phyloP scores from a whole-genome alignment of 2,329 filamentous ascomycete genomes.

The Myriosclerotinia curreyana region DNA sequence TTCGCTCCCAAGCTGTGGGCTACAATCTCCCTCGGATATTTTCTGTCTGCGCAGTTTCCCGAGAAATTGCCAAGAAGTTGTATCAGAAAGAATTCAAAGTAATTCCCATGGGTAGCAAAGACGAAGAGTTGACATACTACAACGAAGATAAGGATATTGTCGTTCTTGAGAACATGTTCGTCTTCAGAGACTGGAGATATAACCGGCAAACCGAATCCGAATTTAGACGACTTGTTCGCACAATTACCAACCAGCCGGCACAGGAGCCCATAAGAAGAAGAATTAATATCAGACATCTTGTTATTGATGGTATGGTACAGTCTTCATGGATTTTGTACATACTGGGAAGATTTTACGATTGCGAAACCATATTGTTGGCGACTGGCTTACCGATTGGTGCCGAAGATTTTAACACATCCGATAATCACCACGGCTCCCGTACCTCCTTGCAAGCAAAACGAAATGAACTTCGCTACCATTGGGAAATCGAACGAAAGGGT shows the following conservation, averaged over 20 bases:
- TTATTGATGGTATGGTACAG: not conserved
- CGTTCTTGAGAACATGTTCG: not conserved
- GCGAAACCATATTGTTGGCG: slow-evolving; percentile 1
- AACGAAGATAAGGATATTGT: slow-evolving; percentile 2
- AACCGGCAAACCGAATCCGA: not conserved
- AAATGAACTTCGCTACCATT: not conserved
- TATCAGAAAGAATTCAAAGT: not conserved
- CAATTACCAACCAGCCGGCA: fast-evolving
- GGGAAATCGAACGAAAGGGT: not conserved
- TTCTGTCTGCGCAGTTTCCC: not conserved
- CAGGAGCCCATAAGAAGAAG: not conserved
- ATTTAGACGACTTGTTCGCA: not conserved
- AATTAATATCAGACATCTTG: slow-evolving; percentile 10
- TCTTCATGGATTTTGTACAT: not conserved
- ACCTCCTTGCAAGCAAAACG: no score
- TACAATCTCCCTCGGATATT: not conserved
- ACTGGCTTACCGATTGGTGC: no score
- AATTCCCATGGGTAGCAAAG: not conserved
- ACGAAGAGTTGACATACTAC: not conserved
- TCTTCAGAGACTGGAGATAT: not conserved
- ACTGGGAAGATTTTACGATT: slow-evolving; percentile 9
- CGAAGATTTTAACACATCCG: no score
- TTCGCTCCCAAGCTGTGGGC: not conserved
- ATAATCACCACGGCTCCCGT: no score
- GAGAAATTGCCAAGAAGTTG: not conserved